Conservation (phyloP, 306 rosid genomes). For the Comarum palustre region DNA sequence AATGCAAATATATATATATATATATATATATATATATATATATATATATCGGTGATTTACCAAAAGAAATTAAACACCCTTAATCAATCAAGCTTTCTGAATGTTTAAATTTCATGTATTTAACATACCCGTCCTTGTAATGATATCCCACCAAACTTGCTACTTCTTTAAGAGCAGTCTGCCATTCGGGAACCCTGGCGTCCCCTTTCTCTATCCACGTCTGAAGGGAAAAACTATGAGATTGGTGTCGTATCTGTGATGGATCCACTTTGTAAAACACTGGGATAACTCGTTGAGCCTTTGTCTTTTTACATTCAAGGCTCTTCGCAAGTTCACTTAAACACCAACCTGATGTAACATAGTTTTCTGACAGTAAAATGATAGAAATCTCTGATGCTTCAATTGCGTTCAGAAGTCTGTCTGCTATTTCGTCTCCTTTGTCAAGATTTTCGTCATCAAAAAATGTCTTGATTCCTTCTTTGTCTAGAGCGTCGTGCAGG, state of each 20-base stretch:
- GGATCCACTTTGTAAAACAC: not conserved
- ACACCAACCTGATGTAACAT: not conserved
- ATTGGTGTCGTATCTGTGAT: not conserved
- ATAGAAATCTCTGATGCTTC: not conserved
- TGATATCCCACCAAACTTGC: not conserved
- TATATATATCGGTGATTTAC: too few species aligned
- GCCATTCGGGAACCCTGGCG: not conserved
- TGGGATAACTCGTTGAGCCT: not conserved
- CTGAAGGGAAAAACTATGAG: not conserved
- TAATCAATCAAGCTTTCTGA: not conserved
- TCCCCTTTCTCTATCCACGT: not conserved
- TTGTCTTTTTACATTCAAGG: not conserved
- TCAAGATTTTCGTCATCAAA: not conserved
- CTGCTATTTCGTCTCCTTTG: not conserved
- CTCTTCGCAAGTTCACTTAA: not conserved
- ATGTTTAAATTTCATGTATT: too few species aligned
- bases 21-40: too few species aligned
- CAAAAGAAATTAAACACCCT: too few species aligned
- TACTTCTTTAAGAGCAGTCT: not conserved
- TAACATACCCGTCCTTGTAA: not conserved
- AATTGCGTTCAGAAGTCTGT: not conserved
- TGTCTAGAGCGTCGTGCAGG: not conserved
- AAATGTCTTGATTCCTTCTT: not conserved
- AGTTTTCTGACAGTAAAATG: not conserved
- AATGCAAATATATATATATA: too few species aligned